phyloP scores from a whole-genome alignment of 1,284 basidiomycete species.

The Pseudozyma hubeiensis region DNA sequence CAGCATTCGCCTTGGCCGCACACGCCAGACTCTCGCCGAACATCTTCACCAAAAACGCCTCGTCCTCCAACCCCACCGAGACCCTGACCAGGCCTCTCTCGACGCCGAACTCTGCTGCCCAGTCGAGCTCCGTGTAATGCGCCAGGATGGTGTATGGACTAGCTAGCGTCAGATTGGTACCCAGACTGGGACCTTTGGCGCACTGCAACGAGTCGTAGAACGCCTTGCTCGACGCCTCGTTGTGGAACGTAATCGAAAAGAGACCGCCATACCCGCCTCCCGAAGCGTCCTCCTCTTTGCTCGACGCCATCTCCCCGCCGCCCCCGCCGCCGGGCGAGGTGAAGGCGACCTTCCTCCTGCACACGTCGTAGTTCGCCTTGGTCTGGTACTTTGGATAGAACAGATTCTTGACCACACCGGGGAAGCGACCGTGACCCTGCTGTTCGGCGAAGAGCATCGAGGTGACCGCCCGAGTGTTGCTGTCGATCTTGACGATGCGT shows the following conservation, averaged over 20 bases:
- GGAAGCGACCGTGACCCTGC: conserved; percentile 13
- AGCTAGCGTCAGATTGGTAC: conserved; percentile 94
- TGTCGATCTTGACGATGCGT: conserved; percentile 82
- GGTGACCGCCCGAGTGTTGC: conserved; percentile 84
- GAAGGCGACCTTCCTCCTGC: conserved; percentile 72
- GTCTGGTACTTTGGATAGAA: conserved; percentile 89
- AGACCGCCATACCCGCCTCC: conserved; percentile 83
- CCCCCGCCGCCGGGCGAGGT: conserved; percentile 11
- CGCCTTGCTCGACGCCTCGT: conserved; percentile 76
- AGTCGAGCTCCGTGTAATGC: conserved; percentile 89
- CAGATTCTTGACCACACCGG: conserved; percentile 79
- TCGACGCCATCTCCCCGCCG: background rate
- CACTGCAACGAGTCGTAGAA: conserved; percentile 89
- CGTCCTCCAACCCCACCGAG: conserved; percentile 89
- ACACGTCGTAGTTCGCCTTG: conserved; percentile 78
- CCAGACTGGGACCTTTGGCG: conserved; percentile 91
- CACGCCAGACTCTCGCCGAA: conserved; percentile 79
- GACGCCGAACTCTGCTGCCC: conserved; percentile 89
- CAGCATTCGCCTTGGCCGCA: conserved; percentile 70
- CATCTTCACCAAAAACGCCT: conserved; percentile 74
- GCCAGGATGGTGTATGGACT: conserved; percentile 93
- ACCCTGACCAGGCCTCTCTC: conserved; percentile 86
- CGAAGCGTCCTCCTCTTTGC: background rate
- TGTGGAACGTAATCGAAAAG: conserved; percentile 89
- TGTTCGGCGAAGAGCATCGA: conserved; percentile 75